A percentile compares a stretch with the other conserved stretches of the same genome.
phyloP scores from a whole-genome alignment of 495 filamentous ascomycete genomes.

The Hypoxylon rickii region DNA sequence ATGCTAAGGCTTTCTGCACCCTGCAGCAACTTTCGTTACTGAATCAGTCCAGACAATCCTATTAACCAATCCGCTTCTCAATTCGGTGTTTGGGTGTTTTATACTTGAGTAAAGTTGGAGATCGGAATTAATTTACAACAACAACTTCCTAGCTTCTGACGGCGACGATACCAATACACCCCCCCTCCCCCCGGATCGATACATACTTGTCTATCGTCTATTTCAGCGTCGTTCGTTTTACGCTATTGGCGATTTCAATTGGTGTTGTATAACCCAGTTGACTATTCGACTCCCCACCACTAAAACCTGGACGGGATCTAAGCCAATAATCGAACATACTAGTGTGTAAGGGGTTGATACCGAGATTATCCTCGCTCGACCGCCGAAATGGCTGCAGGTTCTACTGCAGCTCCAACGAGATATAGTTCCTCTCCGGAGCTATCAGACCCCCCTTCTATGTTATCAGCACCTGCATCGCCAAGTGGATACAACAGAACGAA shows the following conservation, averaged over 20 bases:
- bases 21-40: not conserved
- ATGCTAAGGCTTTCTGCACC: not conserved
- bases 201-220: no score
- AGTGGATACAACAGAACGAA: slow-evolving; percentile 25
- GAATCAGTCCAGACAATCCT: slow-evolving; percentile 3
- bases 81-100: not conserved
- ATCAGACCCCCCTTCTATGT: slow-evolving; percentile 39
- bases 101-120: not conserved
- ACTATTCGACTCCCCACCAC: no score
- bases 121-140: not conserved
- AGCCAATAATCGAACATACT: no score
- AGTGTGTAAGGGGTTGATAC: no score
- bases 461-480: slow-evolving; percentile 34
- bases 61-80: not conserved
- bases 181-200: no score
- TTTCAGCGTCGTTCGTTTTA: no score
- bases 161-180: no score
- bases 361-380: no score
- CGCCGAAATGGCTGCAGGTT: slow-evolving; percentile 30
- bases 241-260: no score
- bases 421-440: slow-evolving; percentile 39
- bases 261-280: no score
- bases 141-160: no score
- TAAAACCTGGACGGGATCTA: no score
- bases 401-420: slow-evolving; percentile 24